Evolutionary conservation across 805 yeast species (phyloP), one percentile per base, ranked within the genome.

Genomic region (Zygosaccharomyces gambellarensis): DNA sequence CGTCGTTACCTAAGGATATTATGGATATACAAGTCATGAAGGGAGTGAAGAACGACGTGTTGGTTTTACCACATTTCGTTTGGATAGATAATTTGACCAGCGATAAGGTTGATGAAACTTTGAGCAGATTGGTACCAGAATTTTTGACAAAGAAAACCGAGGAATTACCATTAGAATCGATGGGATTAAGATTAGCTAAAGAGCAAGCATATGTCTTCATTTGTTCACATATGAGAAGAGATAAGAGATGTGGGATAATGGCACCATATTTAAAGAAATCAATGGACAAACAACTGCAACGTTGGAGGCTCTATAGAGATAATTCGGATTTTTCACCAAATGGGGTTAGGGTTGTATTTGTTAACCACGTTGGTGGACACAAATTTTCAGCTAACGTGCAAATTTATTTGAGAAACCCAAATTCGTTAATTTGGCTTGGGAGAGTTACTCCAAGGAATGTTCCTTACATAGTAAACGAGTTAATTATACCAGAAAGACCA

Each of bases 321-420:
- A 65, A 71, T 28, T 84, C 86, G 10, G 97, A 90, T 65, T 76
- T 74, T 43, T 76, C 90, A 47, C 81, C 87, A 0, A 82, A 76
- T 29, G 98, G 97, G 5, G 87, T 85, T 1, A 71, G 72, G 5
- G 88, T 90, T 2, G 72, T 77, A 1, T 90, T 66, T 58, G 78
- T 86, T 28, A 90, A 87, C 61, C 99, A 92, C 66, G 86, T 92
- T 25, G 99, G 99, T 5, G 98, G 98, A 4, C 99, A 92, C 69
- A 94, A 94, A 67, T 94, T 74, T 68, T 89, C 94, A 1, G 97
- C 97, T 2, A 92, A 92, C 65, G 86, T 88, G 3, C 75, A 89
- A 45, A 79, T 92, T 12, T 90, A 89, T 63, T 70, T 82, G 55
- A 81, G 77, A 54, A 60, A 54, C 3, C 51, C 66, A 3, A 51